These are phyloP conservation scores for Paraphaeosphaeria sporulosa DNA, from an alignment of 2,329 filamentous ascomycete species.

Conservation along the genomic window DNA sequence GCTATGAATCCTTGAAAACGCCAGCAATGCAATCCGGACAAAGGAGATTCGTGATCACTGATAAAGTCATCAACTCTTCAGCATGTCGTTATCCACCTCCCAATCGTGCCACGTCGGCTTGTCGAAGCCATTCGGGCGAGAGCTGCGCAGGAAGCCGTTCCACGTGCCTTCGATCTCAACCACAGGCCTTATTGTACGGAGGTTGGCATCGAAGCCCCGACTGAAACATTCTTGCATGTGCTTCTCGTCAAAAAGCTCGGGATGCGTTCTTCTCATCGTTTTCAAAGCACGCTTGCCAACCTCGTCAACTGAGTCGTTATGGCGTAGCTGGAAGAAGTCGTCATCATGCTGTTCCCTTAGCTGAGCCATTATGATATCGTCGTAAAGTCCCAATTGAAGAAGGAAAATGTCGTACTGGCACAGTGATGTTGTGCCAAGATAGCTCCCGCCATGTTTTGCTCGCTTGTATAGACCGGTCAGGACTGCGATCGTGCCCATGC, in stretches of 20 bases:
- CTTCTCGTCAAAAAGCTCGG: constrained; percentile 61
- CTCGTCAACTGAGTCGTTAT: constrained; percentile 70
- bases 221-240: constrained; percentile 61
- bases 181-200: constrained; percentile 58
- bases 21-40: constrained; percentile 3
- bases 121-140: constrained; percentile 62
- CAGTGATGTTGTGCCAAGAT: constrained; percentile 69
- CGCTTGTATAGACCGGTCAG: constrained; percentile 69
- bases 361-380: constrained; percentile 59
- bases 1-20: not conserved
- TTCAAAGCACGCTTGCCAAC: constrained; percentile 67
- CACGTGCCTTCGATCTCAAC: constrained; percentile 57
- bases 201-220: constrained; percentile 50
- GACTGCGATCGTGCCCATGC: constrained; percentile 73
- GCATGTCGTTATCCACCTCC: constrained; percentile 51
- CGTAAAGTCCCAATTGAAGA: constrained; percentile 66
- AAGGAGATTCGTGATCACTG: constrained; percentile 2
- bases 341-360: constrained; percentile 59
- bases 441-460: constrained; percentile 69
- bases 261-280: constrained; percentile 61
- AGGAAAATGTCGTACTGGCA: constrained; percentile 74
- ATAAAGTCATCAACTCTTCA: constrained; percentile 29
- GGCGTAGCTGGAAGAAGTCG: constrained; percentile 65
- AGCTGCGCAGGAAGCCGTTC: constrained; percentile 57
- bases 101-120: constrained; percentile 57